These are phyloP conservation scores for Quercus cerris DNA, from an alignment of 306 rosid genomes.

Conservation along the genomic window DNA sequence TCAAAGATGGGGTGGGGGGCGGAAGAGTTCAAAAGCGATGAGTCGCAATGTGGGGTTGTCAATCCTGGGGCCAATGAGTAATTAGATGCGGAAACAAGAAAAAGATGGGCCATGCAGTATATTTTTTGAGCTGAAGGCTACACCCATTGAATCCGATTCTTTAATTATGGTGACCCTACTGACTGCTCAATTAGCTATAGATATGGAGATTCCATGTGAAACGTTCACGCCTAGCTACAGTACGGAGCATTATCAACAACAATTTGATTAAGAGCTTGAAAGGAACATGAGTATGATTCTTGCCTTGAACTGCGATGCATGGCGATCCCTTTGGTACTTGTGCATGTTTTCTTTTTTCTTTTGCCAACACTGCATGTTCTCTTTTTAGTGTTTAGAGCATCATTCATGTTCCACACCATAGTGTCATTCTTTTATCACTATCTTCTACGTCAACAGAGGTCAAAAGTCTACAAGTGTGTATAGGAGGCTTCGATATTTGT, in stretches of 20 bases:
- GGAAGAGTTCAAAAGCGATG: conserved; percentile 2
- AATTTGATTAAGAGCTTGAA: not conserved
- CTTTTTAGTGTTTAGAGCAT: not conserved
- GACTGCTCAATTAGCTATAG: not conserved
- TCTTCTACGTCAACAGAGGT: not conserved
- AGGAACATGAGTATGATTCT: not conserved
- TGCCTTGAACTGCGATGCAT: not conserved
- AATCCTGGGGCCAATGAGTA: conserved; percentile 26
- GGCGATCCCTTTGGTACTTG: not conserved
- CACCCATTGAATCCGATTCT: conserved; percentile 38
- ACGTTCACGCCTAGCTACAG: conserved; percentile 1
- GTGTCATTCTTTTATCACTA: not conserved
- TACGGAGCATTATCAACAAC: not conserved
- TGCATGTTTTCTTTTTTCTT: not conserved
- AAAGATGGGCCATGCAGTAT: conserved; percentile 27
- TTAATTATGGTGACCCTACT: conserved; percentile 12
- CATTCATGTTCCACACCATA: not conserved
- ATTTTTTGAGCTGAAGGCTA: conserved; percentile 25
- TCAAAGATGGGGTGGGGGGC: not conserved
- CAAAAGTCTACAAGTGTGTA: too few relatives aligned
- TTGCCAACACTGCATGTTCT: not conserved
- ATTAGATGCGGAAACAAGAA: conserved; percentile 50
- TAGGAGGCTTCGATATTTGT: too few relatives aligned
- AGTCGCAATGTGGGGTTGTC: conserved; percentile 29
- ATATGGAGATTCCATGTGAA: conserved; percentile 3